Percentiles rank a stretch among this genome's conserved stretches.
Evolutionary conservation across 1,139 yeast species (phyloP).

Genomic region (Blastobotrys arbuscula): DNA sequence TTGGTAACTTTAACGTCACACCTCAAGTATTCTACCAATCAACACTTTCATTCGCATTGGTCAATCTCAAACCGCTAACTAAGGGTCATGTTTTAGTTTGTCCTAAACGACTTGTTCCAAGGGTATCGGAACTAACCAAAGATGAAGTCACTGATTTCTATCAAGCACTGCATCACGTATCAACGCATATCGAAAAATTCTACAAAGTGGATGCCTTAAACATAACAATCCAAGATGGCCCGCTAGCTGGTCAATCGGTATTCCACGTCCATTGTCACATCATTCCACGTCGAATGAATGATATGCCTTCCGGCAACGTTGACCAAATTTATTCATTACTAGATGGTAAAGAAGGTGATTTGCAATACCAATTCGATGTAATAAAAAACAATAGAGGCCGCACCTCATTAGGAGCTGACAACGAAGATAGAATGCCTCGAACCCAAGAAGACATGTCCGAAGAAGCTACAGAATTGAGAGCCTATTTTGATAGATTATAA

Average conservation of each 20-base stretch:
- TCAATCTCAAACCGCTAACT: conserved; percentile 81
- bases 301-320: conserved; percentile 42
- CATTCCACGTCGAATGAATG: conserved; percentile 69
- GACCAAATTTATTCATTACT: conserved; percentile 64
- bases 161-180: conserved; percentile 64
- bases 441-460: conserved; percentile 53
- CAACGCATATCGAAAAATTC: conserved; percentile 54
- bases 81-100: conserved; percentile 91
- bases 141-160: conserved; percentile 79
- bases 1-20: conserved; percentile 46
- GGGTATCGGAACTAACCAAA: conserved; percentile 60
- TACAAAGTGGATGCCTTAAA: conserved; percentile 79
- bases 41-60: conserved; percentile 61
- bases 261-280: conserved; percentile 93
- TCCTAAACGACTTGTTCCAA: conserved; percentile 60
- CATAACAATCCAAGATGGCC: conserved; percentile 92
- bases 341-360: conserved; percentile 45
- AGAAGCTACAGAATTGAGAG: conserved; percentile 53
- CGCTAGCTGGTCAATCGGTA: conserved; percentile 89
- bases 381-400: conserved; percentile 29
- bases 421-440: conserved; percentile 38
- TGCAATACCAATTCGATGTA: conserved; percentile 36
- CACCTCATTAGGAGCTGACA: conserved; percentile 37
- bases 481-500: conserved; percentile 33
- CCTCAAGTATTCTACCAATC: conserved; percentile 47